A percentile compares a stretch with the other conserved stretches of the same genome.
Conservation (phyloP, 2,329 filamentous ascomycete genomes). For the Xylariales sp. region DNA sequence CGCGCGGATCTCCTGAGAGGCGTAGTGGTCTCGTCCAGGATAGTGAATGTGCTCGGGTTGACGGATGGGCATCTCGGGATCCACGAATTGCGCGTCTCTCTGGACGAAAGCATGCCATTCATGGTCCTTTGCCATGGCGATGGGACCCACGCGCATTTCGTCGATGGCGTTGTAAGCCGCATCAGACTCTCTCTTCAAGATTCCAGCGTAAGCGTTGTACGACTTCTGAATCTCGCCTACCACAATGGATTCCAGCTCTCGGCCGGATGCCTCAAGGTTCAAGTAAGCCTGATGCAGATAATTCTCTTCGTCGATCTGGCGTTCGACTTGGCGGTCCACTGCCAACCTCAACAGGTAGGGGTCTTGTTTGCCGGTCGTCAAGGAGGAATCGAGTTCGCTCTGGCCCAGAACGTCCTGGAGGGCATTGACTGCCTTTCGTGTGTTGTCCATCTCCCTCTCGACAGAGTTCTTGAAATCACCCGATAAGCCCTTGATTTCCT, state of each 20-base stretch:
- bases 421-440: conserved; percentile 70
- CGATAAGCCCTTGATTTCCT: conserved; percentile 91
- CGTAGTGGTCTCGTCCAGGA: conserved; percentile 80
- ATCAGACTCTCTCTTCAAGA: conserved; percentile 86
- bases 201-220: conserved; percentile 88
- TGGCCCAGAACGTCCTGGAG: conserved; percentile 79
- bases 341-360: conserved; percentile 82
- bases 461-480: conserved; percentile 97
- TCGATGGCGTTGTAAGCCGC: conserved; percentile 74
- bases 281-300: conserved; percentile 95
- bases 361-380: conserved; percentile 80
- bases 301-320: conserved; percentile 94
- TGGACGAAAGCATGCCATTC: conserved; percentile 86
- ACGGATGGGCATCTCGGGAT: conserved; percentile 75
- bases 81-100: conserved; percentile 78
- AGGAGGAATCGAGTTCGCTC: conserved; percentile 70
- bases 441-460: conserved; percentile 87
- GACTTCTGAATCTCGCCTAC: conserved; percentile 97
- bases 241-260: conserved; percentile 92
- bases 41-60: conserved; percentile 81
- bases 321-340: conserved; percentile 86
- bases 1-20: conserved; percentile 77
- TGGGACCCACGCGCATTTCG: conserved; percentile 75
- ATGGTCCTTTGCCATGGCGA: conserved; percentile 88
- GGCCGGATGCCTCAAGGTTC: conserved; percentile 89